phyloP scores from a whole-genome alignment of 2,329 filamentous ascomycete genomes.

The Fusarium brachygibbosum region DNA sequence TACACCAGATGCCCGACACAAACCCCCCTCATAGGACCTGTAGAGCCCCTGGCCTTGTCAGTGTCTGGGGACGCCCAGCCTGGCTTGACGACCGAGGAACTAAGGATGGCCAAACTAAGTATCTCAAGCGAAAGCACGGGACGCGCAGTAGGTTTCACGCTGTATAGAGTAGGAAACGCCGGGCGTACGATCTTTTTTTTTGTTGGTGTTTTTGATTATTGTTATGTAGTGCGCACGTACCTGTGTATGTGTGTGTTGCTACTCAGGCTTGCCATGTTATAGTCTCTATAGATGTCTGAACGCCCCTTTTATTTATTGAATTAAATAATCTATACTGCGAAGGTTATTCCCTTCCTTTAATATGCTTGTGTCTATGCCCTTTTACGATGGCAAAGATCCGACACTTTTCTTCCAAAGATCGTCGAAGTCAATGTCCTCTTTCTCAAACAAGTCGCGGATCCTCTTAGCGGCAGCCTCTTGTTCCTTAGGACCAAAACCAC shows the following conservation, averaged over 20 bases:
- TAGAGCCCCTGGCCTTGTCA: constrained; percentile 38
- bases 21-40: constrained; percentile 42
- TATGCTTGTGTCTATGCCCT: neutral
- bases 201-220: neutral
- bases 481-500: constrained; percentile 80
- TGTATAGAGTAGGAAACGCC: constrained; percentile 28
- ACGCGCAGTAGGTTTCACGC: constrained; percentile 49
- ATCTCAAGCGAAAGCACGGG: constrained; percentile 48
- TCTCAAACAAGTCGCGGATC: constrained; percentile 80
- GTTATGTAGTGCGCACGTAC: too few species aligned
- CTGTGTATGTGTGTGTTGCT: too few species aligned
- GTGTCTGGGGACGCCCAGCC: constrained; percentile 20
- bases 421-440: constrained; percentile 85
- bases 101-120: constrained; percentile 48
- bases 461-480: constrained; percentile 80
- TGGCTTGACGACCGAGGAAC: constrained; percentile 39
- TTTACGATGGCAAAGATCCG: constrained; percentile 8
- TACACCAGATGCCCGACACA: neutral
- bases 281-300: neutral
- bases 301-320: neutral
- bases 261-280: neutral
- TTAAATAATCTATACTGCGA: neutral
- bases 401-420: constrained; percentile 76
- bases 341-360: neutral
- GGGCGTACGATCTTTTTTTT: constrained; percentile 17